Base-by-base conservation (phyloP, 805 yeast species). In the Scheffersomyces ergatensis region DNA sequence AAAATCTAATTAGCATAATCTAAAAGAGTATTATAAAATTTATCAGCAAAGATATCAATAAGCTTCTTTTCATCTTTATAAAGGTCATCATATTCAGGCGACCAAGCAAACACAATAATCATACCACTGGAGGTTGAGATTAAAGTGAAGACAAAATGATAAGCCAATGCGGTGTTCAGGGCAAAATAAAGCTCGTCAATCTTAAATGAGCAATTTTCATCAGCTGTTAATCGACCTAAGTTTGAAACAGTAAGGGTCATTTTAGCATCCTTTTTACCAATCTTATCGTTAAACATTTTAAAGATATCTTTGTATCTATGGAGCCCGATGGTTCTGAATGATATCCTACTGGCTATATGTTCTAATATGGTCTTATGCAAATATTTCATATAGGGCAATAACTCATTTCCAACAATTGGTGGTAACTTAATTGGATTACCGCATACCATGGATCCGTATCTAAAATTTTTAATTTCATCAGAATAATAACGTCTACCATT, bases 231-330 rank as follows among this genome's bases (percentile, higher is more conserved):
- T 21, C 29, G 43, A 17, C 61, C 61, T 25, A 56, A 38, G 36
- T 56, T 56, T n/a, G 61, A 56, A 15, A 51, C 25, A 14, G 46
- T 51, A 35, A 54, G 23, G 4, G 56, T 46, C 16, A 27, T 30
- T n/a, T 48, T 29, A n/a, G 34, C 39, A 16, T 45, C 48, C 24
- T 36, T n/a, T 15, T 47, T 44, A 4, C 47, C 51, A 15, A 48
- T 13, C 27, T 42, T 41, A 4, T 34, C n/a, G n/a, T 36, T 32
- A 12, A 51, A 41, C 29, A 16, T 47, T 2, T 43, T 43, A 45
- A 52, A 44, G 14, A 40, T 24, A 32, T 51, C 46, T 3, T 38
- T 38, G 20, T 38, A 38, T 12, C 40, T 34, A 18, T 45, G 32
- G 27, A 55, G 37, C 12, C 57, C 53, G 15, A 43, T 34, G 4